These are phyloP conservation scores for Syzygium oleosum DNA, from an alignment of 345 rosid genomes.

Conservation along the genomic window DNA sequence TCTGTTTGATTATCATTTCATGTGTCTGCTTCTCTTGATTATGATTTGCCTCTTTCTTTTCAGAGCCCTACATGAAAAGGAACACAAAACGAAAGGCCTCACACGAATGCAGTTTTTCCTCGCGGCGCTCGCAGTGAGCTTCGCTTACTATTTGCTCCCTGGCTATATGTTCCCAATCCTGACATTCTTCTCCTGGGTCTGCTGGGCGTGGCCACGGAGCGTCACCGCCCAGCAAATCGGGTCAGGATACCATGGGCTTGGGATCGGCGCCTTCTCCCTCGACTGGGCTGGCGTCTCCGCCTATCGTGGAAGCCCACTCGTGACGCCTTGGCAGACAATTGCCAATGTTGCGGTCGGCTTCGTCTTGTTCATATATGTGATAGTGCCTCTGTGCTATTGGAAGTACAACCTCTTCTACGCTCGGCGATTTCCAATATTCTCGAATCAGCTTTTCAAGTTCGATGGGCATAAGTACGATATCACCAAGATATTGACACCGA, in stretches of 20 bases:
- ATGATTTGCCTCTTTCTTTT: neutral
- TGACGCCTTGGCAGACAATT: slow-evolving; percentile 78
- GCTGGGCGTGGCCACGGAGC: slow-evolving; percentile 75
- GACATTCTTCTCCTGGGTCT: slow-evolving; percentile 93
- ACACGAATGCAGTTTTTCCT: slow-evolving; percentile 85
- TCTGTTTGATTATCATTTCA: neutral
- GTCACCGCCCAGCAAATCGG: slow-evolving; percentile 96
- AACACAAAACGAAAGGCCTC: slow-evolving; percentile 40
- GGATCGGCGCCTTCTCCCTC: slow-evolving; percentile 80
- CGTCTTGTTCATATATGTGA: slow-evolving; percentile 69
- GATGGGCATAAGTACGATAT: slow-evolving; percentile 66
- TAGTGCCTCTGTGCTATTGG: slow-evolving; percentile 89
- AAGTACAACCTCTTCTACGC: slow-evolving; percentile 75
- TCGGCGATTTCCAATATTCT: slow-evolving; percentile 75
- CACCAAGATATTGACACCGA: slow-evolving; percentile 57
- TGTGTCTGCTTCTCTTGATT: neutral
- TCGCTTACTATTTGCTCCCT: slow-evolving; percentile 66
- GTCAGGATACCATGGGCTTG: slow-evolving; percentile 87
- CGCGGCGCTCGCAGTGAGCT: slow-evolving; percentile 48
- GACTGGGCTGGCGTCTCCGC: slow-evolving; percentile 98
- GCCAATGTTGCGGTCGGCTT: slow-evolving; percentile 77
- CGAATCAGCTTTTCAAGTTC: slow-evolving; percentile 66
- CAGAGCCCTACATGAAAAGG: slow-evolving; percentile 96
- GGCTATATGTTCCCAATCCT: slow-evolving; percentile 74
- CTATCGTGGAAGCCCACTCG: slow-evolving; percentile 85